A percentile compares a stretch with the other conserved stretches of the same genome.
Evolutionary conservation across 306 rosid species (phyloP).

Genomic region (Cicer judaicum): DNA sequence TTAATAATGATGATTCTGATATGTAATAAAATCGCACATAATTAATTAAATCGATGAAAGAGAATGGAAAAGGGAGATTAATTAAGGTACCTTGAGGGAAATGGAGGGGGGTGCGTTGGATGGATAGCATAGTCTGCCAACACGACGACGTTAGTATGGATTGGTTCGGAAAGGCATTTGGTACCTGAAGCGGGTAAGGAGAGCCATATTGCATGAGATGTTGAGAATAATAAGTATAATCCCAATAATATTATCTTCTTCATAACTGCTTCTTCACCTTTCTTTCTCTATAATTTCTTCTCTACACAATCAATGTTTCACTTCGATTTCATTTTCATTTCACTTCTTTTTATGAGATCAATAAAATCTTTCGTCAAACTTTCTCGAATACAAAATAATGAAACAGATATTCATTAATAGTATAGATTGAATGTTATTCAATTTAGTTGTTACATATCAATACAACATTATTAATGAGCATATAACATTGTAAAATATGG

Average conservation of each 20-base stretch:
- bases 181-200: constrained; percentile 61
- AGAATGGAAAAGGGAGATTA: not conserved
- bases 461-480: too few species aligned
- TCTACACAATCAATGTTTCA: too few species aligned
- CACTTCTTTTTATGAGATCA: too few species aligned
- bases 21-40: not conserved
- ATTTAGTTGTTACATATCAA: too few species aligned
- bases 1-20: not conserved
- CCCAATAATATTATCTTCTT: not conserved
- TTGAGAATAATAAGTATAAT: constrained; percentile 41
- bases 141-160: constrained; percentile 86
- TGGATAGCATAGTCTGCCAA: constrained; percentile 67
- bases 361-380: too few species aligned
- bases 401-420: too few species aligned
- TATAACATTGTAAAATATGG: too few species aligned
- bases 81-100: constrained; percentile 64
- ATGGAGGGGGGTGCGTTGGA: constrained; percentile 56
- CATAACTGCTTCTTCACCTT: not conserved
- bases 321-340: too few species aligned
- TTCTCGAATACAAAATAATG: too few species aligned
- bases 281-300: too few species aligned
- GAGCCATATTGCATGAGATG: constrained; percentile 56
- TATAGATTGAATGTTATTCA: too few species aligned
- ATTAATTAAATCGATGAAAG: not conserved
- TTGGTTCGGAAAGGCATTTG: constrained; percentile 91